These are phyloP conservation scores for Meyerozyma athensensis DNA, from an alignment of 1,139 yeast species.

Conservation along the genomic window DNA sequence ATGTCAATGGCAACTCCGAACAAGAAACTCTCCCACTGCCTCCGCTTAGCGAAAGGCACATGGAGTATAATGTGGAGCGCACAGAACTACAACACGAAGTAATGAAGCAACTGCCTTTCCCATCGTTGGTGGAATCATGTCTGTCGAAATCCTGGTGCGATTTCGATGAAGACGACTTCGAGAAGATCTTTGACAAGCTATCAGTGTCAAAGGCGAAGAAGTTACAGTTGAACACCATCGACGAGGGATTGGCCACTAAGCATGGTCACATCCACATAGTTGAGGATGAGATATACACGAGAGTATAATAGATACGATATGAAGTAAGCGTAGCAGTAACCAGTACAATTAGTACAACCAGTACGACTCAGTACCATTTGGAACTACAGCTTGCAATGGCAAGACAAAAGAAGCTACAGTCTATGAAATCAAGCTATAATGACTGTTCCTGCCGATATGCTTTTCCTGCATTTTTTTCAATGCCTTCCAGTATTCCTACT, in stretches of 20 bases:
- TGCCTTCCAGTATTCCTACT: too few relatives aligned
- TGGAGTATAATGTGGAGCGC: slow-evolving; percentile 1
- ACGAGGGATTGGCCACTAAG: slow-evolving; percentile 5
- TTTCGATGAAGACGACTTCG: slow-evolving; percentile 24
- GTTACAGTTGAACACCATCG: slow-evolving; percentile 6
- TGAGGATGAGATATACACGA: neutral
- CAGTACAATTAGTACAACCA: too few relatives aligned
- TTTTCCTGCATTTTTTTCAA: too few relatives aligned
- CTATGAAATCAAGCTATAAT: too few relatives aligned
- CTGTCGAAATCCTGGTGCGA: slow-evolving; percentile 34
- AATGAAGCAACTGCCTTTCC: slow-evolving; percentile 13
- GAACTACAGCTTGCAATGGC: too few relatives aligned
- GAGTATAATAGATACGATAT: neutral
- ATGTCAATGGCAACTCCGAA: slow-evolving; percentile 9
- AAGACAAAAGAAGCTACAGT: too few relatives aligned
- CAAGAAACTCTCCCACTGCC: slow-evolving; percentile 2
- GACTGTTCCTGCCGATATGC: too few relatives aligned
- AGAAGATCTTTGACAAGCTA: slow-evolving; percentile 10
- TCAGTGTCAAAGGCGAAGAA: slow-evolving; percentile 4
- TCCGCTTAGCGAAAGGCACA: neutral
- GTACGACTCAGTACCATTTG: too few relatives aligned
- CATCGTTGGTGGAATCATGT: slow-evolving; percentile 30
- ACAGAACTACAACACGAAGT: neutral
- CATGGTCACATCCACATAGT: slow-evolving; percentile 1
- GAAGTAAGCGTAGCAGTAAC: too few relatives aligned